Percentiles rank a stretch among this genome's conserved stretches.
Evolutionary conservation across 2,329 filamentous ascomycete genomes (phyloP).

Genomic region (Beauveria asiatica): DNA sequence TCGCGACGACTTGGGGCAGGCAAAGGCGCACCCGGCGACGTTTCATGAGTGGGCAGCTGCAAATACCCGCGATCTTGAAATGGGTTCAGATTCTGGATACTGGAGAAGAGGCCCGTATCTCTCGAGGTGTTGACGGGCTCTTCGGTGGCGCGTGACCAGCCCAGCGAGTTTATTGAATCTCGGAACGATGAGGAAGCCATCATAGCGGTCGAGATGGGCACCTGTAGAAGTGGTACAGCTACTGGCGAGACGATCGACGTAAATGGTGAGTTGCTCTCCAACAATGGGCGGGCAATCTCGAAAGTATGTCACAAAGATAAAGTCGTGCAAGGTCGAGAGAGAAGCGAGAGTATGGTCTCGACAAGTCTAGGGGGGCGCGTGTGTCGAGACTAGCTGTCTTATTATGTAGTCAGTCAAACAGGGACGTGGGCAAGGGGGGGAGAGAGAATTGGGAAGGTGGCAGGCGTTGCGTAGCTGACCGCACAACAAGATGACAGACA

Average conservation of each 20-base stretch:
- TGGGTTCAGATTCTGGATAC: slow-evolving; percentile 77
- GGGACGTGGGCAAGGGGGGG: background rate
- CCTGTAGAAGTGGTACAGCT: slow-evolving; percentile 2
- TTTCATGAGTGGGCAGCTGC: slow-evolving; percentile 75
- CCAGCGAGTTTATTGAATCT: slow-evolving; percentile 88
- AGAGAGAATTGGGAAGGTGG: background rate
- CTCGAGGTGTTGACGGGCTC: slow-evolving; percentile 63
- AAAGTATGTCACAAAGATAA: background rate
- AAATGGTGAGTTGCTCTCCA: slow-evolving; percentile 5
- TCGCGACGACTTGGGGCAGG: slow-evolving; percentile 78
- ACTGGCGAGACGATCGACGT: slow-evolving; percentile 5
- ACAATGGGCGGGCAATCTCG: background rate
- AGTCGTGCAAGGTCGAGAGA: background rate
- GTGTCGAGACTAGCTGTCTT: slow-evolving; percentile 4
- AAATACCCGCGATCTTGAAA: slow-evolving; percentile 84
- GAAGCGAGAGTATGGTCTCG: background rate
- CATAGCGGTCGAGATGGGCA: slow-evolving; percentile 10
- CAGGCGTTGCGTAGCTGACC: slow-evolving; percentile 1
- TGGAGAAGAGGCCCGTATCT: slow-evolving; percentile 67
- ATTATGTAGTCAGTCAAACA: slow-evolving; percentile 4
- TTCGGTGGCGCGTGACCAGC: slow-evolving; percentile 86
- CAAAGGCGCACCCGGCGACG: slow-evolving; percentile 67
- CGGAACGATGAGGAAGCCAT: slow-evolving; percentile 89
- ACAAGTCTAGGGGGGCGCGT: background rate
- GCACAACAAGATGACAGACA: background rate